phyloP scores from a whole-genome alignment of 2,329 filamentous ascomycete species.

The Alternaria triticina region DNA sequence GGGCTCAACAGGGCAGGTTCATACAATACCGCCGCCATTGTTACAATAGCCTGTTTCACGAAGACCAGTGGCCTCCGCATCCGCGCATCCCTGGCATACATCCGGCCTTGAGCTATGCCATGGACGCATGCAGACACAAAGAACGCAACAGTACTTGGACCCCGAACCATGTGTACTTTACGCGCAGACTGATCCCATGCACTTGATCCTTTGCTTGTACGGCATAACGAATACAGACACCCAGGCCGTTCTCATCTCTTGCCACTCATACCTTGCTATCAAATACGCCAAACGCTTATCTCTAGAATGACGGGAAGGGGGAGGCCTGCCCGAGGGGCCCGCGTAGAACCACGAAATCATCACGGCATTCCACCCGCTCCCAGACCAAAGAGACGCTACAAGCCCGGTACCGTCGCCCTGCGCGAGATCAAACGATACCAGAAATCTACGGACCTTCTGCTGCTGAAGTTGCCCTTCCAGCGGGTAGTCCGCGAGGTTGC shows the following conservation, averaged over 20 bases:
- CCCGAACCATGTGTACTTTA: not conserved
- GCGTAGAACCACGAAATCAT: not conserved
- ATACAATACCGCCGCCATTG: not conserved
- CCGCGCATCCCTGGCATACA: not conserved
- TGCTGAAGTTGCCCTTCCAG: constrained; percentile 98
- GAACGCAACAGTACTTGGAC: not conserved
- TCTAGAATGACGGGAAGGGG: not conserved
- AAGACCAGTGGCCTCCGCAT: not conserved
- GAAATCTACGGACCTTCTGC: constrained; percentile 93
- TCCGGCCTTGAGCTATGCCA: not conserved
- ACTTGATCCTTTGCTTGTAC: not conserved
- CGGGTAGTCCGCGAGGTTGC: constrained; percentile 81
- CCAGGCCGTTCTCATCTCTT: not conserved
- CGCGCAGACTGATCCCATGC: not conserved
- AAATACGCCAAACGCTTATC: not conserved
- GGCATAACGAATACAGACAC: not conserved
- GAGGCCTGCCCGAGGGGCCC: not conserved
- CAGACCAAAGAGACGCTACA: constrained; percentile 50
- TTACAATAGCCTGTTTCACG: not conserved
- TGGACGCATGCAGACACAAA: not conserved
- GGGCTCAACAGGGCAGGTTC: not conserved
- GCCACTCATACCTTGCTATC: not conserved
- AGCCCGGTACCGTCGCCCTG: constrained; percentile 83
- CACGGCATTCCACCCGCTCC: constrained; percentile 29
- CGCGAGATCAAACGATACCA: constrained; percentile 99